Conservation (phyloP, 352 stramenopile species). For the Pythium chondricola region DNA sequence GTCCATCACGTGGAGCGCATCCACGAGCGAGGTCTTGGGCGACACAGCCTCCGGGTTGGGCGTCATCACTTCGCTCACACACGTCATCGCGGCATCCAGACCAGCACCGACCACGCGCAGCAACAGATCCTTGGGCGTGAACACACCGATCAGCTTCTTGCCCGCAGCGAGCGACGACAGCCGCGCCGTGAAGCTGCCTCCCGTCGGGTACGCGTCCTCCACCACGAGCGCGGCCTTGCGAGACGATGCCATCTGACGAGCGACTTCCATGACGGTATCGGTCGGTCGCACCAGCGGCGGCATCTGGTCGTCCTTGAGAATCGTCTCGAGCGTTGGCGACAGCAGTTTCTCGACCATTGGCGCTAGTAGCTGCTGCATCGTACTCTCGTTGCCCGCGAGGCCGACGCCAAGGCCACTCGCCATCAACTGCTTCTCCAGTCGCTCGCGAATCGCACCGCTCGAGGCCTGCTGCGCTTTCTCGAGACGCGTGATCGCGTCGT, state of each 20-base stretch:
- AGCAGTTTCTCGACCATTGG: constrained; percentile 86
- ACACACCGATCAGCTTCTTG: constrained; percentile 92
- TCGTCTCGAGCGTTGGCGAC: constrained; percentile 75
- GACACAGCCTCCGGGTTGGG: constrained; percentile 92
- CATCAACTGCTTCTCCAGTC: constrained; percentile 73
- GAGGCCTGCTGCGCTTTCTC: constrained; percentile 87
- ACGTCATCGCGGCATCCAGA: constrained; percentile 85
- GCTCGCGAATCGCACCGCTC: constrained; percentile 61
- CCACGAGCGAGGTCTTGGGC: constrained; percentile 91
- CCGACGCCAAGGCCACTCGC: constrained; percentile 38
- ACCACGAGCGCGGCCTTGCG: constrained; percentile 81
- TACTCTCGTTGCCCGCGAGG: constrained; percentile 50
- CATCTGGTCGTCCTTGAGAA: constrained; percentile 71
- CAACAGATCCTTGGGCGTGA: constrained; percentile 98
- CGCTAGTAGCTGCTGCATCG: constrained; percentile 64
- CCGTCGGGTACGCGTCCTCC: constrained; percentile 50
- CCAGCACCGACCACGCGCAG: constrained; percentile 91
- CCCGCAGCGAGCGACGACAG: constrained; percentile 31
- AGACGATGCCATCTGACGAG: constrained; percentile 77
- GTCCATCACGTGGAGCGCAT: constrained; percentile 97
- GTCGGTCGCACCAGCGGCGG: constrained; percentile 69
- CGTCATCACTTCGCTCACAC: constrained; percentile 95
- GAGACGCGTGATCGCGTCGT: constrained; percentile 96
- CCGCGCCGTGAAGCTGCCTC: constrained; percentile 3
- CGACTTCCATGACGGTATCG: constrained; percentile 82